Base-by-base conservation (phyloP, 768 basidiomycete species). In the Kwoniella europaea region DNA sequence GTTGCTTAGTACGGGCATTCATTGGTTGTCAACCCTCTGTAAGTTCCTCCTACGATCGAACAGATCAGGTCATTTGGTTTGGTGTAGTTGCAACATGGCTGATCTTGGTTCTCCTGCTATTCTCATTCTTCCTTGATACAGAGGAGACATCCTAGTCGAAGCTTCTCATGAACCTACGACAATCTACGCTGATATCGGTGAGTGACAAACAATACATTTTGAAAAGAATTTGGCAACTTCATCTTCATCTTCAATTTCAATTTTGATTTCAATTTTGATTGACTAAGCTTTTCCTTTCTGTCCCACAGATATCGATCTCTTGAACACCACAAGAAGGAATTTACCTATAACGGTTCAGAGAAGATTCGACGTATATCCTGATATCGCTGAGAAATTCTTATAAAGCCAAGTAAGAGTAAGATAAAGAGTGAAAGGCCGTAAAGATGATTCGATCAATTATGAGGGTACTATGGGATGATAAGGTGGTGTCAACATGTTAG, bases 271-370 rank as follows among this genome's bases (percentile, higher is more conserved):
- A n/a, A n/a, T n/a, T n/a, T n/a, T n/a, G n/a, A n/a, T n/a, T n/a
- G 42, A 63, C 63, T 53, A 61, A 62, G 35, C 64, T 7, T 24
- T 16, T 42, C 5, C 0, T 63, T 46, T 43, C 12, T 18, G 6
- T 16, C 42, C 59, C 4, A 22, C 52, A 90, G 90, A 90, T 76
- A 89, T 93, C 9, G 84, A 88, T 72, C 82, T 85, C 57, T 85
- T 94, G 71, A 77, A 87, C 53, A 88, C 89, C 1, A 90, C 92
- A 7, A 88, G 95, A 54, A 86, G 88, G 60, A 91, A 91, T 2
- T 93, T 98, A 60, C 96, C 96, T 6, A 93, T 98, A n/a, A 94
- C 92, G 0, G 87, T 85, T 43, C 96, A 98, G 83, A 86, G 94
- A 65, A 88, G 95, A 63, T 97, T 96, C 79, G 95, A 96, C 84